Percentiles rank a stretch among this genome's conserved stretches.
Conservation (phyloP, 495 filamentous ascomycete species). For the Rhypophila decipiens region DNA sequence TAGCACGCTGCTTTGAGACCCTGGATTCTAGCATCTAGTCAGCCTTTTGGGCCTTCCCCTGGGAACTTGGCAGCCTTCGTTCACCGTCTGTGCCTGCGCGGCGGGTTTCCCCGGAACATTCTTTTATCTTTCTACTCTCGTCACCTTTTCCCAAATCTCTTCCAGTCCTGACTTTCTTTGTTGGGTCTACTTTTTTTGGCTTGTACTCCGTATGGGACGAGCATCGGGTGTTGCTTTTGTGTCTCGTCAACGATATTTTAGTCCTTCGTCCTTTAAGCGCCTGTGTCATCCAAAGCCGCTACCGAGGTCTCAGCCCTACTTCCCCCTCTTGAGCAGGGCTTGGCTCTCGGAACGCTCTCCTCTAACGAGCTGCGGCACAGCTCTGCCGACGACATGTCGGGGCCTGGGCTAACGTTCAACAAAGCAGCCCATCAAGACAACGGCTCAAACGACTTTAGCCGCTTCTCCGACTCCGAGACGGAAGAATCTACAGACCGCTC, state of each 20-base stretch:
- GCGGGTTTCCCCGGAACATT: constrained; percentile 13
- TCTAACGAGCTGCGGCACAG: constrained; percentile 8
- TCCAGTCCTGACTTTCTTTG: background rate
- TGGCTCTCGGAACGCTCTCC: constrained; percentile 4
- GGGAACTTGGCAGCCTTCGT: constrained; percentile 11
- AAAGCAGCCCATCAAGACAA: constrained; percentile 22
- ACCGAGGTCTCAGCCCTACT: background rate
- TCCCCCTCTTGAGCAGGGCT: background rate
- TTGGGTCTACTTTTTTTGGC: constrained; percentile 1
- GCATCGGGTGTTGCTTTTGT: background rate
- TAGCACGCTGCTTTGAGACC: no score
- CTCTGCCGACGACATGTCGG: constrained; percentile 19
- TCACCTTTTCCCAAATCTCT: background rate
- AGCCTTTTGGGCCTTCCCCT: constrained; percentile 13
- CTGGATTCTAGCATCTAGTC: constrained; percentile 12
- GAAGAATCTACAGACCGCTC: constrained; percentile 31
- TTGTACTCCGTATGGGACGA: no score
- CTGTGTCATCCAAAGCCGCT: background rate
- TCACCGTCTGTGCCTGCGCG: constrained; percentile 16
- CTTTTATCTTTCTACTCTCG: constrained; percentile 5
- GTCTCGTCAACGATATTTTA: background rate
- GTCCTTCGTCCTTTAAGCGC: background rate
- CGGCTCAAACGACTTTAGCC: constrained; percentile 17
- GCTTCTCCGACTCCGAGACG: constrained; percentile 29
- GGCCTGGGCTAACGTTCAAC: constrained; percentile 23